Base-by-base conservation (phyloP, 2,329 filamentous ascomycete genomes). In the Dichotomopilus funicola region DNA sequence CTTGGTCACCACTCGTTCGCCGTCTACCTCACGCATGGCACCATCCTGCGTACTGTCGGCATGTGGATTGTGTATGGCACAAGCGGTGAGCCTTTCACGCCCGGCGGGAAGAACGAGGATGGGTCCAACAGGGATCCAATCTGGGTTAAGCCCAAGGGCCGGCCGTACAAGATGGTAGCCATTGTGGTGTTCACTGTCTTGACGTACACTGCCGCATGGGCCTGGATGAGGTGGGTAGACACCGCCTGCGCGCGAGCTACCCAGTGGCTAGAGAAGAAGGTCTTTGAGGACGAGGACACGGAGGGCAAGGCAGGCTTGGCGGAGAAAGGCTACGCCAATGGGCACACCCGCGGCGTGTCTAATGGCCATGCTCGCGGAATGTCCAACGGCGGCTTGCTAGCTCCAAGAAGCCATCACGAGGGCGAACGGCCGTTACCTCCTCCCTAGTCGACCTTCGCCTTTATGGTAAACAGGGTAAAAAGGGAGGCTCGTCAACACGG, bases 1-100 rank as follows among this genome's bases (percentile, higher is more conserved):
- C 68, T 80, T 3, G 78, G 78, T n/a, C 72, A 74, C 57, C 77
- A 79, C 64, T 78, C 75, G 52, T 80, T 80, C 57, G 77, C 78
- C 31, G 77, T 81, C 4, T 81, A 81, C 62, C 73, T 81, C 10
- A 71, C 75, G 8, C 78, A 81, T 63, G 78, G 78, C 47, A 79
- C 77, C 0, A 71, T 81, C 12, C 65, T 81, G 46, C 75, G 78
- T 19, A 76, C 75, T 1, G 72, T 78, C 1, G 72, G 77, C 27
- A 73, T 73, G 41, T 78, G 78, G 70, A 73, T 80, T 65, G 71
- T 79, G 6, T 80, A 79, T 59, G 77, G 77, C 37, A 75, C 77
- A 57, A 73, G 69, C 6, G 63, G 63, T 35, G 59, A 66, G 59
- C 63, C 63, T 5, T 66, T 63, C 61, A 43, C 49, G 40, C 51